Evolutionary conservation across 345 rosid genomes (phyloP).

Genomic region (Arabidopsis thaliana): DNA sequence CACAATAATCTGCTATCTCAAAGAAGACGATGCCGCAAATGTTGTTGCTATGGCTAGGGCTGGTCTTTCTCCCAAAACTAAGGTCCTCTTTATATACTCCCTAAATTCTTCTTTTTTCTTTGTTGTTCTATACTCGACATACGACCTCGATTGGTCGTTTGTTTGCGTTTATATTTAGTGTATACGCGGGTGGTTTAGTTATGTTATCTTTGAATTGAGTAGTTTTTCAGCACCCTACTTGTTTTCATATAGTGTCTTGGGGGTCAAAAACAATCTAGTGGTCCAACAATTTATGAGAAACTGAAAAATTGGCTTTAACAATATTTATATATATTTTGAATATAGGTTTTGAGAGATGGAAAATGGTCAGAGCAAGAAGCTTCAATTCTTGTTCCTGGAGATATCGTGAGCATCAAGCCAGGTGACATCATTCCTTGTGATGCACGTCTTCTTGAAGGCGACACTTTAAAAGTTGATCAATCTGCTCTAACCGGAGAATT

Average conservation of each 20-base stretch:
- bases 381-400: neutral
- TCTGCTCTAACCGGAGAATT: neutral
- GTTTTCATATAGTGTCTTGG: neutral
- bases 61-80: constrained; percentile 60
- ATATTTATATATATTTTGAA: neutral
- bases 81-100: constrained; percentile 44
- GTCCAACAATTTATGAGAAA: too few relatives aligned
- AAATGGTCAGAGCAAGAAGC: neutral
- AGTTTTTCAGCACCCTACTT: neutral
- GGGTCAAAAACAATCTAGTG: too few relatives aligned
- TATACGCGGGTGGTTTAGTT: neutral
- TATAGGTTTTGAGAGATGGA: neutral
- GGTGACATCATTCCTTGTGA: neutral
- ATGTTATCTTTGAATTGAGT: neutral
- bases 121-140: neutral
- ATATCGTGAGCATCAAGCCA: neutral
- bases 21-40: constrained; percentile 80
- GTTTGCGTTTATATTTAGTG: neutral
- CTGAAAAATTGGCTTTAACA: too few relatives aligned
- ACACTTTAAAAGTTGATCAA: neutral
- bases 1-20: constrained; percentile 69
- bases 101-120: neutral
- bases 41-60: constrained; percentile 82
- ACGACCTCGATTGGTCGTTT: neutral
- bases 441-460: neutral